A percentile compares a stretch with the other conserved stretches of the same genome.
These are phyloP conservation scores for Nigrospora oryzae DNA, from an alignment of 2,329 filamentous ascomycete genomes.

Conservation along the genomic window DNA sequence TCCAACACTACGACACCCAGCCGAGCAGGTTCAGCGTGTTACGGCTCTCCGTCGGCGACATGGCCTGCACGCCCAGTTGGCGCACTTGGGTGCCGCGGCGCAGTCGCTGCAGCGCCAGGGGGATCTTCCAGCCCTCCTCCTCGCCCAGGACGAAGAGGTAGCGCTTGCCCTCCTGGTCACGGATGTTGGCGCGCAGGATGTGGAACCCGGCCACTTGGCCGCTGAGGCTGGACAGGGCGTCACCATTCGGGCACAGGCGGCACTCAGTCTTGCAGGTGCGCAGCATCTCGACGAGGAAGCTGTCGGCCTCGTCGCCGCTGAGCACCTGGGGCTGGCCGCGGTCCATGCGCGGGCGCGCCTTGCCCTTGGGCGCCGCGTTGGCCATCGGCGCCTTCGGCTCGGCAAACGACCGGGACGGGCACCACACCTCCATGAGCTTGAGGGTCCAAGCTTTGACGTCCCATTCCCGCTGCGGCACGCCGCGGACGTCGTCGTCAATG, in stretches of 20 bases:
- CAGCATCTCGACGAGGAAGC: slow-evolving; percentile 49
- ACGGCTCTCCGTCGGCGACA: slow-evolving; percentile 45
- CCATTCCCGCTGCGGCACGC: slow-evolving; percentile 94
- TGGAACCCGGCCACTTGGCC: slow-evolving; percentile 49
- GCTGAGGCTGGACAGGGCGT: slow-evolving; percentile 30
- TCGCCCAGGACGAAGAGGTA: slow-evolving; percentile 58
- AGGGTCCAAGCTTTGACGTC: slow-evolving; percentile 98
- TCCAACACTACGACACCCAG: slow-evolving; percentile 25
- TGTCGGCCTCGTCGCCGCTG: slow-evolving; percentile 57
- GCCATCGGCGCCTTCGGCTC: slow-evolving; percentile 28
- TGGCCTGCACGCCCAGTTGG: slow-evolving; percentile 48
- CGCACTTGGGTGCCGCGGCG: slow-evolving; percentile 52
- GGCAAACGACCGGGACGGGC: slow-evolving; percentile 53
- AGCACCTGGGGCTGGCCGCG: slow-evolving; percentile 42
- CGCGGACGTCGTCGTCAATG: slow-evolving; percentile 90
- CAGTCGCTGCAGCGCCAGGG: slow-evolving; percentile 51
- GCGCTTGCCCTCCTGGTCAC: slow-evolving; percentile 58
- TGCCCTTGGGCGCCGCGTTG: slow-evolving; percentile 30
- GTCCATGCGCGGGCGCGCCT: slow-evolving; percentile 36
- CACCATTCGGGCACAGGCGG: slow-evolving; percentile 42
- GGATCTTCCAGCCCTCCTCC: slow-evolving; percentile 61
- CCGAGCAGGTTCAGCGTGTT: slow-evolving; percentile 50
- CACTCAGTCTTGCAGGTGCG: slow-evolving; percentile 57
- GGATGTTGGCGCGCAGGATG: slow-evolving; percentile 53
- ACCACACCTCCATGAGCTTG: slow-evolving; percentile 86